Conservation (phyloP, 2,329 filamentous ascomycete genomes). For the Scolecobasidium constrictum region DNA sequence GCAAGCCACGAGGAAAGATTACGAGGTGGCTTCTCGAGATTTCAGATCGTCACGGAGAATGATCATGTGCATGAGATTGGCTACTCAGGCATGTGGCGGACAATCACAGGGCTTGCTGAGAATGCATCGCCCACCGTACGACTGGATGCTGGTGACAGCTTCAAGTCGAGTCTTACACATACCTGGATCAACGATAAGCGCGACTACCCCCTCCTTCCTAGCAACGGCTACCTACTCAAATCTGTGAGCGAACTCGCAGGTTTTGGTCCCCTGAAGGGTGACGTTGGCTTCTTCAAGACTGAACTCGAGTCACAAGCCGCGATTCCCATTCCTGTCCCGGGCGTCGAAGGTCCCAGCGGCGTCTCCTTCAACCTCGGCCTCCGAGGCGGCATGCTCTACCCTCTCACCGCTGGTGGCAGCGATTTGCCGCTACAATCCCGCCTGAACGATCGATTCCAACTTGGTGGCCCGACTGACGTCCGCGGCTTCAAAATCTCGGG, state of each 20-base stretch:
- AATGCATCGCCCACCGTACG: slow-evolving; percentile 73
- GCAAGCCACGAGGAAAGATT: slow-evolving; percentile 87
- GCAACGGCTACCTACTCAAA: slow-evolving; percentile 69
- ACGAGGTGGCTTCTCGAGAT: slow-evolving; percentile 63
- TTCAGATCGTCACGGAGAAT: slow-evolving; percentile 57
- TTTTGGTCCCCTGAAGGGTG: slow-evolving; percentile 69
- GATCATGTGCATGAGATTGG: slow-evolving; percentile 63
- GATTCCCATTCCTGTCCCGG: slow-evolving; percentile 60
- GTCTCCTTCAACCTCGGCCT: slow-evolving; percentile 75
- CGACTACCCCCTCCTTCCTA: slow-evolving; percentile 76
- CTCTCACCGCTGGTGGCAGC: slow-evolving; percentile 53
- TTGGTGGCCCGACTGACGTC: slow-evolving; percentile 89
- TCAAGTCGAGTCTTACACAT: slow-evolving; percentile 80
- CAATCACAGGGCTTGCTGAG: slow-evolving; percentile 67
- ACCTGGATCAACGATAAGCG: slow-evolving; percentile 70
- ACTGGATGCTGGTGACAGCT: slow-evolving; percentile 75
- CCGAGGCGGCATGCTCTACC: slow-evolving; percentile 72
- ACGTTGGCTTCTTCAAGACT: slow-evolving; percentile 90
- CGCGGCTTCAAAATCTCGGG: slow-evolving; percentile 87
- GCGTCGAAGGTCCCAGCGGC: slow-evolving; percentile 58
- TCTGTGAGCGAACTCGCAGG: slow-evolving; percentile 77
- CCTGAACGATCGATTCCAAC: slow-evolving; percentile 88
- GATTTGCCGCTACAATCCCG: slow-evolving; percentile 55
- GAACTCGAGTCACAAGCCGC: slow-evolving; percentile 74
- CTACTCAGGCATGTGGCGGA: slow-evolving; percentile 77